Base-by-base conservation (phyloP, 768 basidiomycete genomes). In the Amanita subjunquillea region DNA sequence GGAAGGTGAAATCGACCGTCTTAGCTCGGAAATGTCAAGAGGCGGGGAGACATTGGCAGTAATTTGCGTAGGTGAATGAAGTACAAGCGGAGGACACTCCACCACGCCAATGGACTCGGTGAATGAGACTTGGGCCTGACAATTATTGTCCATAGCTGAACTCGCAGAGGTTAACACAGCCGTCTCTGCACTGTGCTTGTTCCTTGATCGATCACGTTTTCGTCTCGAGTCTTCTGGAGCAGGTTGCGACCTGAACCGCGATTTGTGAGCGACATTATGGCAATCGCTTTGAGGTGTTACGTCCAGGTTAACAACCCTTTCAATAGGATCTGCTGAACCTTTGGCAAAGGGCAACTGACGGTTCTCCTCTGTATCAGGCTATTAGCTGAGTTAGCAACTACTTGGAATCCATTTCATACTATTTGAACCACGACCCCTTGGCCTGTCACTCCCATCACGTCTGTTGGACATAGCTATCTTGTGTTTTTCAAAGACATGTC, bases 401-500 rank as follows among this genome's bases (percentile, higher is more conserved):
- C 12, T 39, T 34, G 20, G 22, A 25, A 44, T 29, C 8, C 4
- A 36, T 44, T 22, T 71, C 86, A 55, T 67, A 87, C 86, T 85
- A 56, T 77, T 81, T 44, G 81, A 74, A 15, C 75, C 73, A 39
- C 86, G 78, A 30, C 82, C 79, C 32, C 86, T 77, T 54, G 75
- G 76, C 45, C 79, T 75, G 46, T 87, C 84, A 46, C 71, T 71
- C 47, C 74, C 80, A 57, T 88, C 89, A 50, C 89, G 80, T 30
- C 89, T 76, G 60, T 91, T 91, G 36, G 87, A 76, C 89, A 91
- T 91, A 37, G 88, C 86, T 60, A 91, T 87, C 67, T 88, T 90
- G 65, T 91, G 88, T 62, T 91, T 90, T 67, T 91, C 89, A 56
- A 85, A 89, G 29, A 91, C 88, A 64, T 91, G 88, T 44, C 88